Percentiles rank a stretch among this genome's conserved stretches.
Evolutionary conservation across 331 rosid genomes (phyloP).

Genomic region (Phaseolus coccineus): DNA sequence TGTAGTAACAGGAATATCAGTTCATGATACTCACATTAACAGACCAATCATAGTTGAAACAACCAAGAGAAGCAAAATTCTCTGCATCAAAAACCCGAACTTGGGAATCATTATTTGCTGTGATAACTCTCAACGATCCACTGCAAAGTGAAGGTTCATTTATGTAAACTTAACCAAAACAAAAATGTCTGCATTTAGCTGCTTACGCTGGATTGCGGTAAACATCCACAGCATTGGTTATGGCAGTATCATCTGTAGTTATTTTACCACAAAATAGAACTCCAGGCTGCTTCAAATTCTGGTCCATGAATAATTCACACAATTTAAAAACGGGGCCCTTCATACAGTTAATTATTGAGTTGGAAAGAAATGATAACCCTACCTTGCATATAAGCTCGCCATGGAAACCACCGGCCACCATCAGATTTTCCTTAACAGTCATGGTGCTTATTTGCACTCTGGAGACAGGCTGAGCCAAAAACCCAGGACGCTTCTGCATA

Average conservation of each 20-base stretch:
- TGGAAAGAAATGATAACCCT: slow-evolving; percentile 32
- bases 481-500: slow-evolving; percentile 63
- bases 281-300: slow-evolving; percentile 75
- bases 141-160: slow-evolving; percentile 56
- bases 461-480: slow-evolving; percentile 64
- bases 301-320: slow-evolving; percentile 40
- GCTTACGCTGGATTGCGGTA: slow-evolving; percentile 65
- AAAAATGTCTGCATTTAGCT: slow-evolving; percentile 14
- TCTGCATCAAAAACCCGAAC: slow-evolving; percentile 73
- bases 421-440: slow-evolving; percentile 82
- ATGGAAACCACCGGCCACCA: slow-evolving; percentile 92
- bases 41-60: slow-evolving; percentile 82
- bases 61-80: slow-evolving; percentile 65
- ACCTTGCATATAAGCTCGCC: slow-evolving; percentile 99
- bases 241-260: slow-evolving; percentile 80
- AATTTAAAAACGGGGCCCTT: slow-evolving; percentile 7
- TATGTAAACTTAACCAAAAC: slow-evolving; percentile 6
- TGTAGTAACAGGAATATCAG: slow-evolving; percentile 8
- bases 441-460: slow-evolving; percentile 94
- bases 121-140: slow-evolving; percentile 71
- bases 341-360: background rate
- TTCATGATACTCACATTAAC: slow-evolving; percentile 77
- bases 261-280: slow-evolving; percentile 86
- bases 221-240: slow-evolving; percentile 90
- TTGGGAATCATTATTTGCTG: slow-evolving; percentile 94